A percentile compares a stretch with the other conserved stretches of the same genome.
These are phyloP conservation scores for Physocladia obscura DNA, from an alignment of 192 early-diverging fungal species.

Conservation along the genomic window DNA sequence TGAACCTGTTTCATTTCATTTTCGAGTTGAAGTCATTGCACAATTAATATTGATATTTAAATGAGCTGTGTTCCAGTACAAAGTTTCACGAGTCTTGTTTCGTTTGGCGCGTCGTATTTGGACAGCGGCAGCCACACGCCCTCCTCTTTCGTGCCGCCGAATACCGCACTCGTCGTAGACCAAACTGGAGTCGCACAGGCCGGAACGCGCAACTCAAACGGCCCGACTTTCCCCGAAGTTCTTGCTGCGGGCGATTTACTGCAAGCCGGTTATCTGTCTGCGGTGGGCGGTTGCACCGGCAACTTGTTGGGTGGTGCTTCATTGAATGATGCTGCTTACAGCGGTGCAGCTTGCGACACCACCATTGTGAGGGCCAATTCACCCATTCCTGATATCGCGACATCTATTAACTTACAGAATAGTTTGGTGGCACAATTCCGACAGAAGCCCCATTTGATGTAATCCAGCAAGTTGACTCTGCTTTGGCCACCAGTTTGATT, in stretches of 20 bases:
- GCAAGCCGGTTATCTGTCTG: neutral
- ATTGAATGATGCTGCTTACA: neutral
- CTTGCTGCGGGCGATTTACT: neutral
- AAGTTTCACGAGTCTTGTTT: neutral
- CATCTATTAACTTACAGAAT: too few relatives aligned
- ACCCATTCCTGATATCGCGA: too few relatives aligned
- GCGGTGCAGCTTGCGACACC: neutral
- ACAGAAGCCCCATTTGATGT: neutral
- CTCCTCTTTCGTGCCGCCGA: neutral
- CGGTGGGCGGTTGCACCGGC: neutral
- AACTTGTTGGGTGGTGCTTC: neutral
- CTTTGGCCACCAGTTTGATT: neutral
- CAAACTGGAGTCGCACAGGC: neutral
- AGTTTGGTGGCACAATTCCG: neutral
- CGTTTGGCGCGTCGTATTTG: neutral
- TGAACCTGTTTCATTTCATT: too few relatives aligned
- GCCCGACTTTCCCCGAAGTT: neutral
- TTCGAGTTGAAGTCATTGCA: neutral
- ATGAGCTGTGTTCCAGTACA: neutral
- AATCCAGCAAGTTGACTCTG: neutral
- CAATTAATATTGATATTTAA: neutral
- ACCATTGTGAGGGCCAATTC: neutral
- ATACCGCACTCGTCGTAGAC: neutral
- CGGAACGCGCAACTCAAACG: neutral
- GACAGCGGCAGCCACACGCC: neutral